Base-by-base conservation (phyloP, 805 yeast species). In the Candida piceae region DNA sequence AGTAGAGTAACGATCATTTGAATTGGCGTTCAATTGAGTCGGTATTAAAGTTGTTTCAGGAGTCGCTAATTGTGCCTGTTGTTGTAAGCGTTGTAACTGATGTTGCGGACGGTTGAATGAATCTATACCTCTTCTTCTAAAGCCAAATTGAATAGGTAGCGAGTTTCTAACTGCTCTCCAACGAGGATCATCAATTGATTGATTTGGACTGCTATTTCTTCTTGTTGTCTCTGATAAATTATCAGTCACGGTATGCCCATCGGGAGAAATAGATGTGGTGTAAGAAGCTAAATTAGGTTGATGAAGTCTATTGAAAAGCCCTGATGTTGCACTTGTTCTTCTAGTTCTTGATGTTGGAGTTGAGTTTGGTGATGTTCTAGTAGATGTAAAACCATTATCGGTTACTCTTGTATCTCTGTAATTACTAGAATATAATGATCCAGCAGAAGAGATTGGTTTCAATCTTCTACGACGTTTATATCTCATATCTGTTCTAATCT, bases 401-500 rank as follows among this genome's bases (percentile, higher is more conserved):
- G n/a, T n/a, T n/a, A n/a, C n/a, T n/a, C n/a, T n/a, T n/a, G n/a
- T n/a, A n/a, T n/a, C n/a, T n/a, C n/a, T n/a, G n/a, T n/a, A n/a
- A n/a, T n/a, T n/a, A n/a, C n/a, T n/a, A n/a, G n/a, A n/a, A n/a
- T n/a, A n/a, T n/a, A n/a, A n/a, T n/a, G 22, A 9, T 9, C 6
- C 6, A 20, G 22, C 6, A 9, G 47, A 37, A 9, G 47, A 40
- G 22, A 41, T 26, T 12, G 44, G 48, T 24, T 37, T 48, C 31
- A 52, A 35, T 35, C 59, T 41, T 34, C 62, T 45, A 3, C 59
- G 45, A 23, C 58, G 56, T 32, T 59, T 58, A 36, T 50, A 58
- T n/a, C 47, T 31, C 52, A 56, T 46, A 38, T 57, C 64, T 16
- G 52, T 48, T 29, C 50, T 41, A 13, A 55, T 47, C 20, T 39